Percentiles rank a stretch among this genome's conserved stretches.
Evolutionary conservation across 2,329 filamentous ascomycete genomes (phyloP).

Genomic region (Colletotrichum sp.): DNA sequence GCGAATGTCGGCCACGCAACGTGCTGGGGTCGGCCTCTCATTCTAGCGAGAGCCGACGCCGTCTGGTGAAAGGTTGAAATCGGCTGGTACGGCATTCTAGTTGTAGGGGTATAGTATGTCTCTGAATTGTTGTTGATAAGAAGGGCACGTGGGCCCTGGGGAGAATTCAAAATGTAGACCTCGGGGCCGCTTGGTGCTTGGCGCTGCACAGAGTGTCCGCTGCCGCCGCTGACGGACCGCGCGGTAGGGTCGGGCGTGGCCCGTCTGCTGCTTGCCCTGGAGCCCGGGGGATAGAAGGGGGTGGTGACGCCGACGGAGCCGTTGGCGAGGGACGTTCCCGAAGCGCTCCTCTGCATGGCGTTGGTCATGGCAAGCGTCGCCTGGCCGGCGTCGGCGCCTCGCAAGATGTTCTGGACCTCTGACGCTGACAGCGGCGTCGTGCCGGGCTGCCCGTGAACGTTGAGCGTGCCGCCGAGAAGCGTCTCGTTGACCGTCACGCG

Average conservation of each 20-base stretch:
- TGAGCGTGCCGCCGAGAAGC: constrained; percentile 1
- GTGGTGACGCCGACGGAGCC: constrained; percentile 48
- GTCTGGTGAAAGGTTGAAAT: not conserved
- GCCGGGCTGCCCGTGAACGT: not conserved
- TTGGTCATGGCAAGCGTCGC: constrained; percentile 46
- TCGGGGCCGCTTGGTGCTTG: constrained; percentile 41
- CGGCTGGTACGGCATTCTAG: constrained; percentile 10
- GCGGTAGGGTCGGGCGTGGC: constrained; percentile 49
- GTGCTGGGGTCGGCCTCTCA: constrained; percentile 14
- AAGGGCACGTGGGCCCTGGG: constrained; percentile 62
- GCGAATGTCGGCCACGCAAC: constrained; percentile 7
- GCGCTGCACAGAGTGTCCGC: constrained; percentile 26
- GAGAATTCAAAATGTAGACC: constrained; percentile 66
- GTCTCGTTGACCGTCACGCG: constrained; percentile 23
- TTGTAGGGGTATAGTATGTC: constrained; percentile 55
- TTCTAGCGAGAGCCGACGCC: constrained; percentile 2
- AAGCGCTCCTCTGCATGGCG: constrained; percentile 57
- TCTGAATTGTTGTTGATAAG: constrained; percentile 58
- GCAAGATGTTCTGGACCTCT: constrained; percentile 52
- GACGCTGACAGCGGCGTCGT: constrained; percentile 36
- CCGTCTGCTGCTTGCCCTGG: constrained; percentile 48
- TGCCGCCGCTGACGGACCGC: constrained; percentile 36
- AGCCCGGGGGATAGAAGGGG: constrained; percentile 38
- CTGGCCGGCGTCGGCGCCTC: constrained; percentile 49
- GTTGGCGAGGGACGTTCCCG: constrained; percentile 46